Evolutionary conservation across 345 rosid species (phyloP).

Genomic region (Eucalyptus fibrosa): DNA sequence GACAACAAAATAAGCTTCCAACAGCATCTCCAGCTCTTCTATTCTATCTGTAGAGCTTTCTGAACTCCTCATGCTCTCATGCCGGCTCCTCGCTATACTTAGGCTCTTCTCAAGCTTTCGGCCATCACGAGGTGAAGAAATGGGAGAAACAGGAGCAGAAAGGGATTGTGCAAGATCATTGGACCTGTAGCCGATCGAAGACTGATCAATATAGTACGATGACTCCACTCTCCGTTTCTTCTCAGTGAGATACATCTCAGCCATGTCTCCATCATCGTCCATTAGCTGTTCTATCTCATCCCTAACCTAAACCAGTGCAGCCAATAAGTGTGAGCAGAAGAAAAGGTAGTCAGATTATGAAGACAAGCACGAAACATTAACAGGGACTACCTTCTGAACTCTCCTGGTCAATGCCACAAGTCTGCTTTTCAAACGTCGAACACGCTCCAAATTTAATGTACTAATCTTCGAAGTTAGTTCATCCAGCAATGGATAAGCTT

Average conservation of each 20-base stretch:
- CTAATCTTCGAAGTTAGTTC: slow-evolving; percentile 95
- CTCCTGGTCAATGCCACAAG: slow-evolving; percentile 89
- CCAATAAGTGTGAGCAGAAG: neutral
- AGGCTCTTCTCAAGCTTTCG: slow-evolving; percentile 74
- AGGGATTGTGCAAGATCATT: slow-evolving; percentile 52
- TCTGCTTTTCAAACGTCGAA: slow-evolving; percentile 88
- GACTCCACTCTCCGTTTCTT: slow-evolving; percentile 84
- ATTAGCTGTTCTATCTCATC: slow-evolving; percentile 98
- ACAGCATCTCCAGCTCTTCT: slow-evolving; percentile 96
- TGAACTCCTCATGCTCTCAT: slow-evolving; percentile 79
- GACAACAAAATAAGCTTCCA: slow-evolving; percentile 95
- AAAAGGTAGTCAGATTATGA: neutral
- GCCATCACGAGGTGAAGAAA: slow-evolving; percentile 71
- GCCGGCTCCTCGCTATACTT: slow-evolving; percentile 85
- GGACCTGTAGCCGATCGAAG: slow-evolving; percentile 51
- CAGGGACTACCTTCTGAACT: slow-evolving; percentile 69
- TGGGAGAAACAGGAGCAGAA: slow-evolving; percentile 96
- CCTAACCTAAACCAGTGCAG: slow-evolving; percentile 37
- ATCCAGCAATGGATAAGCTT: slow-evolving; percentile 94
- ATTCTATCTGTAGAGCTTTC: slow-evolving; percentile 61
- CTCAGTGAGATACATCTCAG: slow-evolving; percentile 97
- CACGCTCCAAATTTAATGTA: slow-evolving; percentile 90
- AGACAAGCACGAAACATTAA: neutral
- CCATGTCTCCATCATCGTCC: slow-evolving; percentile 99
- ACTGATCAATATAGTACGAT: slow-evolving; percentile 63